Conservation (phyloP, 2,329 filamentous ascomycete species). For the Apiospora malaysiana region DNA sequence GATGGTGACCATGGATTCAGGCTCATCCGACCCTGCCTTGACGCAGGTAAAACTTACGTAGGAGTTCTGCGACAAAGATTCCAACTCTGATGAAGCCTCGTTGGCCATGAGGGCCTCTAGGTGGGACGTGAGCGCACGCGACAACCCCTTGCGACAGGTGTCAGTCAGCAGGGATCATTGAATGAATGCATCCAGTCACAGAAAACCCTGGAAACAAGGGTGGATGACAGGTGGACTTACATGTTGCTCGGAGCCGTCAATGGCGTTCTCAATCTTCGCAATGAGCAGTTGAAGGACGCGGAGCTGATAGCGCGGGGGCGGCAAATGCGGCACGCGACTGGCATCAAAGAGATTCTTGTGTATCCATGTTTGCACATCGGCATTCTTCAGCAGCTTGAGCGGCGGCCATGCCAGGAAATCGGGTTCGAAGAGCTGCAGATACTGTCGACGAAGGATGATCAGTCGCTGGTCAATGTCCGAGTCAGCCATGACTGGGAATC, state of each 20-base stretch:
- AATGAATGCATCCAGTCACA: not conserved
- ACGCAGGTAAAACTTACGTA: slow-evolving; percentile 64
- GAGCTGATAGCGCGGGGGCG: slow-evolving; percentile 64
- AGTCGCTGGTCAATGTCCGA: slow-evolving; percentile 36
- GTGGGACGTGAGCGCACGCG: slow-evolving; percentile 62
- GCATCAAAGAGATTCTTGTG: slow-evolving; percentile 64
- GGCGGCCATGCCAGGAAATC: slow-evolving; percentile 42
- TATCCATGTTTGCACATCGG: slow-evolving; percentile 44
- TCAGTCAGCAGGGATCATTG: not conserved
- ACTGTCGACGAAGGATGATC: slow-evolving; percentile 37
- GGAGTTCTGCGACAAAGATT: slow-evolving; percentile 62
- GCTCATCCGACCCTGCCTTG: slow-evolving; percentile 22
- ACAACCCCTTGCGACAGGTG: slow-evolving; percentile 59
- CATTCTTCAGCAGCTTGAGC: slow-evolving; percentile 32
- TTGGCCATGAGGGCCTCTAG: slow-evolving; percentile 58
- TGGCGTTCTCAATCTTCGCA: slow-evolving; percentile 27
- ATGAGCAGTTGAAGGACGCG: slow-evolving; percentile 66
- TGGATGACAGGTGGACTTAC: not conserved
- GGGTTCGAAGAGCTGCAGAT: slow-evolving; percentile 39
- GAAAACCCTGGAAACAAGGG: not conserved
- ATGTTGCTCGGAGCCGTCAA: not conserved
- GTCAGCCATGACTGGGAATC: slow-evolving; percentile 7
- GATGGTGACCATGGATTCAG: slow-evolving; percentile 53
- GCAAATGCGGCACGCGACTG: slow-evolving; percentile 49
- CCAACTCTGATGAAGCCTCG: slow-evolving; percentile 38